Evolutionary conservation across 2,329 filamentous ascomycete genomes (phyloP), one percentile per base, ranked within the genome.

Genomic region (Phoma sp.): DNA sequence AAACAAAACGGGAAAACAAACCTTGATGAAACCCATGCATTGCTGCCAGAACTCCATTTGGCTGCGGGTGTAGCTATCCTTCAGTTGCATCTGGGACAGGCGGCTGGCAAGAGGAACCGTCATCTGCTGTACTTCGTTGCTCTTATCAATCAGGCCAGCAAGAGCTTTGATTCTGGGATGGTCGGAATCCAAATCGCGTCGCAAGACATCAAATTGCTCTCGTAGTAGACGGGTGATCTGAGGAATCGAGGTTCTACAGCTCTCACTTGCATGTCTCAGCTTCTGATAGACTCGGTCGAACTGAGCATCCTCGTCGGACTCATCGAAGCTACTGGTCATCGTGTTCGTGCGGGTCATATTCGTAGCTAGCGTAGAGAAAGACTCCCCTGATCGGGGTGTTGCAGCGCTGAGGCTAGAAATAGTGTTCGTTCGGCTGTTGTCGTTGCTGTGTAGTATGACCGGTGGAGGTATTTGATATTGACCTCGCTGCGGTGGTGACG

Each of bases 271-370:
- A 49, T 83, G 84, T 40, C 88, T 87, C 22, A 96, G 80, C 40
- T 89, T 89, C 31, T 92, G 71, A 77, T 91, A 96, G 21, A 97
- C 91, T 58, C 82, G 85, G 60, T 96, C 93, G 63, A 96, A 96
- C 25, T 88, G 84, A 15, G 85, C 83, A 64, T 96, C 92, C 60
- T 96, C 91, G 61, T 92, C 89, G 2, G 84, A 84, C 52, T 75
- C 72, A 32, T 85, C 83, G 41, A 85, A 83, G 44, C 88, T 85
- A 45, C 92, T 89, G 9, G 79, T 82, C 39, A 85, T 77, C 41
- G 76, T 80, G 47, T 76, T 78, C 22, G 75, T 79, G 25, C 78
- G 75, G 17, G 75, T 77, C 51, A 78, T 69, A 68, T 65, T 75
- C 60, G 73, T 77, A 52, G 80, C 80, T 4, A 81, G 78, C 0